Percentiles rank a stretch among this genome's conserved stretches.
phyloP scores from a whole-genome alignment of 1,284 basidiomycete genomes.

The Tylopilus sp. region DNA sequence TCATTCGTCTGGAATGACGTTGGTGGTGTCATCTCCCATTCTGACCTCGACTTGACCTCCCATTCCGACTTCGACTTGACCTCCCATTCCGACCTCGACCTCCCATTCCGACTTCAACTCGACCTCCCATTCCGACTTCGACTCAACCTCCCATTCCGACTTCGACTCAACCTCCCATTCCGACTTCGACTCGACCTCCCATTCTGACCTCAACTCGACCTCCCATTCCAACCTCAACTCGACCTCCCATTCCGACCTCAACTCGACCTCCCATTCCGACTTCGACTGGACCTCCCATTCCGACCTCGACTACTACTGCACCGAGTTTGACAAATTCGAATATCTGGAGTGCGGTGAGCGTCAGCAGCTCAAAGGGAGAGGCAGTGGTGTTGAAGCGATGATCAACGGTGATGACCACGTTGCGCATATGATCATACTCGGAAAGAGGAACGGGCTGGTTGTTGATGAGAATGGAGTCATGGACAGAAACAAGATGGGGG shows the following conservation, averaged over 20 bases:
- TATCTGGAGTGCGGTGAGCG: conserved; percentile 78
- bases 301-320: conserved; percentile 89
- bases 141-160: conserved; percentile 93
- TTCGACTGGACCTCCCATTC: too few species aligned
- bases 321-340: conserved; percentile 81
- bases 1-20: conserved; percentile 79
- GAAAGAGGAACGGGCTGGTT: conserved; percentile 62
- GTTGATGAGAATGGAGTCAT: conserved; percentile 85
- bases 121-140: too few species aligned
- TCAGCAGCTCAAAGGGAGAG: conserved; percentile 90
- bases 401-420: conserved; percentile 65
- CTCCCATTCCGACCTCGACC: too few species aligned
- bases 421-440: conserved; percentile 63
- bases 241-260: conserved; percentile 93
- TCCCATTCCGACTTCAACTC: too few species aligned
- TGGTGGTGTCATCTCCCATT: conserved; percentile 97
- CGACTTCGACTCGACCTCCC: too few species aligned
- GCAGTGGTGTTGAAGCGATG: conserved; percentile 57
- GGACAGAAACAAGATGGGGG: conserved; percentile 87
- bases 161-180: conserved; percentile 87
- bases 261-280: conserved; percentile 91
- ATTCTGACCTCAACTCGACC: too few species aligned
- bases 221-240: too few species aligned
- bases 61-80: too few species aligned
- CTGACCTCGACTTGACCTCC: too few species aligned